Percentiles rank a stretch among this genome's conserved stretches.
These are phyloP conservation scores for Candida adriatica DNA, from an alignment of 805 yeast species.

Conservation along the genomic window DNA sequence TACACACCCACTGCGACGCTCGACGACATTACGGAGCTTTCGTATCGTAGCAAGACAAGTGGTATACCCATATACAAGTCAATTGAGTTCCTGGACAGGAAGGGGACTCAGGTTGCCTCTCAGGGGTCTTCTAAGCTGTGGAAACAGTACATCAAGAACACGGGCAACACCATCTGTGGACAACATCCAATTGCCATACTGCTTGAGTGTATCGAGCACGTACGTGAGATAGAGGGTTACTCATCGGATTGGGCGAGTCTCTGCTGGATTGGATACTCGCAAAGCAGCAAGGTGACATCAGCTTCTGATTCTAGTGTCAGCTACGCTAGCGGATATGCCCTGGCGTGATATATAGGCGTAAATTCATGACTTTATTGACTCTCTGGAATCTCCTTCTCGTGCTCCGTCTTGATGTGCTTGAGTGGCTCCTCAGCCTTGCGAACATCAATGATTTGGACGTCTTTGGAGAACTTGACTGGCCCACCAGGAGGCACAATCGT, in stretches of 20 bases:
- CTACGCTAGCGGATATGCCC: conserved; percentile 70
- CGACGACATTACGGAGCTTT: conserved; percentile 13
- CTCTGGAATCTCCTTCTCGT: conserved; percentile 4
- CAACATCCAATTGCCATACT: conserved; percentile 72
- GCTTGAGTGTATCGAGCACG: conserved; percentile 43
- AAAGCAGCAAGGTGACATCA: conserved; percentile 50
- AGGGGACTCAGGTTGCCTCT: conserved; percentile 61
- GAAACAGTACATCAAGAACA: conserved; percentile 55
- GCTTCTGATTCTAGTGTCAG: conserved; percentile 76
- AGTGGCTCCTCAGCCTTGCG: conserved; percentile 18
- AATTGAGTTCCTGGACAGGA: conserved; percentile 65
- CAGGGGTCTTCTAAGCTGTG: conserved; percentile 53
- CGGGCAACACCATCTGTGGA: conserved; percentile 93
- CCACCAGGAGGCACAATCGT: conserved; percentile 52
- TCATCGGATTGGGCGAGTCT: conserved; percentile 30
- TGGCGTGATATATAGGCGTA: conserved; percentile 2
- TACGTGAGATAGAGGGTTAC: conserved; percentile 12
- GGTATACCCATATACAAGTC: conserved; percentile 55
- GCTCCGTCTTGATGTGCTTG: conserved; percentile 11
- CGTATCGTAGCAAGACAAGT: conserved; percentile 3
- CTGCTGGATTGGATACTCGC: conserved; percentile 74
- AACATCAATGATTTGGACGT: conserved; percentile 48
- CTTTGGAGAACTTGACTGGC: conserved; percentile 54
- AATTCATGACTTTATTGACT: neutral
- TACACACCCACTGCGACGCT: conserved; percentile 30